These are phyloP conservation scores for Entoloma clypeatum DNA, from an alignment of 1,284 basidiomycete species.

Conservation along the genomic window DNA sequence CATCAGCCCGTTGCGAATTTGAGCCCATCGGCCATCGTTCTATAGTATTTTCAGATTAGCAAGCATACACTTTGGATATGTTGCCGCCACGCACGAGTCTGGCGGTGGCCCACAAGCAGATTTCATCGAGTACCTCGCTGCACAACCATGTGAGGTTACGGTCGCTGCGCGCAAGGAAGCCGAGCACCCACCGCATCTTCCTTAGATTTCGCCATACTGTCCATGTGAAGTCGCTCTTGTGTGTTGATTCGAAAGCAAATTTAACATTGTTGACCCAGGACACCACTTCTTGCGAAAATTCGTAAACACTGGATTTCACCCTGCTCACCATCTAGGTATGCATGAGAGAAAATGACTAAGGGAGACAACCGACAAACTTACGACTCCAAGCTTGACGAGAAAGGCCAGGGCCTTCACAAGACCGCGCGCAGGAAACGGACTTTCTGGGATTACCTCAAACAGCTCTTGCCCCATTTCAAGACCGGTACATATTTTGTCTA, in stretches of 20 bases:
- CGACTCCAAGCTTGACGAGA: neutral
- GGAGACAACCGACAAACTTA: neutral
- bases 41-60: neutral
- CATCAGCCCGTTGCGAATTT: neutral
- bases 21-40: conserved; percentile 4
- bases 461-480: neutral
- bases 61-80: neutral
- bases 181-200: neutral
- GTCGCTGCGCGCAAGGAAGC: neutral
- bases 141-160: neutral
- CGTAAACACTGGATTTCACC: neutral
- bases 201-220: neutral
- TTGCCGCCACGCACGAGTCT: conserved; percentile 2
- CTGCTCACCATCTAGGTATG: neutral
- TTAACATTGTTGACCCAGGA: neutral
- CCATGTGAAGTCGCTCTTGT: too few species aligned
- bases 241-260: neutral
- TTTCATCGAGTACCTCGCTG: conserved; percentile 8
- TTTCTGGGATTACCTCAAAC: neutral
- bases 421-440: neutral
- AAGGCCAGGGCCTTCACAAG: neutral
- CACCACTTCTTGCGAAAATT: neutral
- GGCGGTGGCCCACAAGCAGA: conserved; percentile 7
- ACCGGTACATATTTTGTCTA: neutral
- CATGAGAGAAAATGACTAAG: neutral